These are phyloP conservation scores for Pisolithus albus DNA, from an alignment of 768 basidiomycete species.

Conservation along the genomic window DNA sequence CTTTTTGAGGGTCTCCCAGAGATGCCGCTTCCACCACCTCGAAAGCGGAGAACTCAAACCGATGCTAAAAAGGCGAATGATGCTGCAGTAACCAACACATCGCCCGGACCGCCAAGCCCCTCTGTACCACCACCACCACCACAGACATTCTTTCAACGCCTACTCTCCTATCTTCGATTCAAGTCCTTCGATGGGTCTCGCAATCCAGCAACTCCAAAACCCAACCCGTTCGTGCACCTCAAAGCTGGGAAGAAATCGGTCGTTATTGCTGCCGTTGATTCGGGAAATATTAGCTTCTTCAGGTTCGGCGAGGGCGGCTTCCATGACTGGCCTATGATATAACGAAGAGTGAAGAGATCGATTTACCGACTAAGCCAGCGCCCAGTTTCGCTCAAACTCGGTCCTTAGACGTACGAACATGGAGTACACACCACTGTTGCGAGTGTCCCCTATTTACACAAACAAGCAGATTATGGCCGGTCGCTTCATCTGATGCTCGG, in stretches of 20 bases:
- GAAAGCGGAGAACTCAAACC: conserved; percentile 23
- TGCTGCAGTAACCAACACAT: background rate
- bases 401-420: too few species aligned
- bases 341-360: too few species aligned
- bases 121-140: background rate
- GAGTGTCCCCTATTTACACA: too few species aligned
- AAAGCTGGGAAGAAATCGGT: conserved; percentile 81
- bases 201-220: conserved; percentile 28
- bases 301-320: conserved; percentile 82
- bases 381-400: too few species aligned
- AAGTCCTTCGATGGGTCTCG: conserved; percentile 19
- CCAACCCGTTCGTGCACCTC: conserved; percentile 73
- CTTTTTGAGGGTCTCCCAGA: conserved; percentile 66
- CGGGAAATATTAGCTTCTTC: conserved; percentile 83
- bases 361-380: too few species aligned
- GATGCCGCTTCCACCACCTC: conserved; percentile 55
- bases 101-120: conserved; percentile 1
- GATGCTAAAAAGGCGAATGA: conserved; percentile 2
- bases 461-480: conserved; percentile 44
- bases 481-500: conserved; percentile 72
- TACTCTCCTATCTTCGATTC: conserved; percentile 6
- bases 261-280: conserved; percentile 83
- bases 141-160: background rate
- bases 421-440: too few species aligned
- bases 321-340: conserved; percentile 70